These are phyloP conservation scores for Ambrosiella beaveri DNA, from an alignment of 2,329 filamentous ascomycete genomes.

Conservation along the genomic window DNA sequence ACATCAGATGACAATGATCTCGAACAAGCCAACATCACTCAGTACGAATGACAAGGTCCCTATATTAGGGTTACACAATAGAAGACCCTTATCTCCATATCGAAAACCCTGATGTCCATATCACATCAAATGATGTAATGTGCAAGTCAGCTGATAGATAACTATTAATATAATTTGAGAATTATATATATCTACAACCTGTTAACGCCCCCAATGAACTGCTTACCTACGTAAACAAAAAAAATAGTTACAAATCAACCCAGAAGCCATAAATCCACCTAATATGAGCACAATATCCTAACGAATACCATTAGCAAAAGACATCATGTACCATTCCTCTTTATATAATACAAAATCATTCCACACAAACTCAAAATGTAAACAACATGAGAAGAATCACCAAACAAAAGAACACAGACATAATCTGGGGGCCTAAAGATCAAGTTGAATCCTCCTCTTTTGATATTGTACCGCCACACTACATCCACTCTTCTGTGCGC, in stretches of 20 bases:
- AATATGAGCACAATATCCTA: neutral
- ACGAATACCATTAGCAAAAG: too few relatives aligned
- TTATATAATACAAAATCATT: neutral
- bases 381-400: neutral
- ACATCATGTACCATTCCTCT: neutral
- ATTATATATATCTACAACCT: neutral
- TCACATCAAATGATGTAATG: neutral
- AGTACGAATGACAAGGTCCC: neutral
- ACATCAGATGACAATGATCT: neutral
- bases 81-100: neutral
- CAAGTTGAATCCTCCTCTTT: neutral
- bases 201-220: neutral
- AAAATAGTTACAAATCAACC: neutral
- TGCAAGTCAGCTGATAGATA: too few relatives aligned
- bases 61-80: neutral
- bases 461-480: slow-evolving; percentile 1
- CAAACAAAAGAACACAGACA: neutral
- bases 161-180: too few relatives aligned
- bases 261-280: neutral
- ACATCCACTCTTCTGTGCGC: neutral
- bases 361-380: neutral
- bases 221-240: neutral
- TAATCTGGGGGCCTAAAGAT: neutral
- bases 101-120: neutral
- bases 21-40: neutral